A percentile compares a stretch with the other conserved stretches of the same genome.
These are phyloP conservation scores for Allantophomopsis cytisporea DNA, from an alignment of 2,329 filamentous ascomycete species.

Conservation along the genomic window DNA sequence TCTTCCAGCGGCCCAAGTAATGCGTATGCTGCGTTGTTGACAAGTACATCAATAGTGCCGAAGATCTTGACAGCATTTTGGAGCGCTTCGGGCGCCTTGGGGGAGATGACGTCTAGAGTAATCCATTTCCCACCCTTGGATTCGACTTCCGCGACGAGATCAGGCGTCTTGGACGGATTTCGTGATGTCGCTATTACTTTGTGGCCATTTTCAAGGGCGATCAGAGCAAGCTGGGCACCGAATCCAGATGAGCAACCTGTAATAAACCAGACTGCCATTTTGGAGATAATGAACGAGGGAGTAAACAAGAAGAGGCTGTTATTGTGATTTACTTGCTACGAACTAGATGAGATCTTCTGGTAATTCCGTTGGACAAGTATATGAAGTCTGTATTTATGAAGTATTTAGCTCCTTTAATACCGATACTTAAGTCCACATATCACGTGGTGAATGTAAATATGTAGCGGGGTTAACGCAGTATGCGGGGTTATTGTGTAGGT, in stretches of 20 bases:
- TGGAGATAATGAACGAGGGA: too few species aligned
- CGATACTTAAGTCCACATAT: too few species aligned
- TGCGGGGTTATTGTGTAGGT: too few species aligned
- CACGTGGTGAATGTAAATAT: too few species aligned
- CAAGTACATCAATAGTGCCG: conserved; percentile 5
- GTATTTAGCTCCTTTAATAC: too few species aligned
- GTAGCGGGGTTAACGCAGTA: too few species aligned
- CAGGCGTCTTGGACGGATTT: conserved; percentile 6
- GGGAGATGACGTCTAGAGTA: not conserved
- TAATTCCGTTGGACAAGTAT: too few species aligned
- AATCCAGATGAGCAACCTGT: conserved; percentile 31
- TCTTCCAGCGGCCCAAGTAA: conserved; percentile 35
- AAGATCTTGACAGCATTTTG: not conserved
- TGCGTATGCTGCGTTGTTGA: conserved; percentile 16
- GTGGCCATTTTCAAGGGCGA: conserved; percentile 23
- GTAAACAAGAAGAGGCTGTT: too few species aligned
- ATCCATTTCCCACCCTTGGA: conserved; percentile 1
- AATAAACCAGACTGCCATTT: conserved; percentile 23
- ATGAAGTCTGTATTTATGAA: too few species aligned
- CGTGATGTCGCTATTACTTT: conserved; percentile 28
- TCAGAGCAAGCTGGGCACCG: conserved; percentile 21
- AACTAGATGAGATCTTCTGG: too few species aligned
- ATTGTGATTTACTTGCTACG: too few species aligned
- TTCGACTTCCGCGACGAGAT: not conserved
- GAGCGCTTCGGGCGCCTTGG: not conserved